Conservation (phyloP, 2,329 filamentous ascomycete species). For the Podosphaera xanthii region DNA sequence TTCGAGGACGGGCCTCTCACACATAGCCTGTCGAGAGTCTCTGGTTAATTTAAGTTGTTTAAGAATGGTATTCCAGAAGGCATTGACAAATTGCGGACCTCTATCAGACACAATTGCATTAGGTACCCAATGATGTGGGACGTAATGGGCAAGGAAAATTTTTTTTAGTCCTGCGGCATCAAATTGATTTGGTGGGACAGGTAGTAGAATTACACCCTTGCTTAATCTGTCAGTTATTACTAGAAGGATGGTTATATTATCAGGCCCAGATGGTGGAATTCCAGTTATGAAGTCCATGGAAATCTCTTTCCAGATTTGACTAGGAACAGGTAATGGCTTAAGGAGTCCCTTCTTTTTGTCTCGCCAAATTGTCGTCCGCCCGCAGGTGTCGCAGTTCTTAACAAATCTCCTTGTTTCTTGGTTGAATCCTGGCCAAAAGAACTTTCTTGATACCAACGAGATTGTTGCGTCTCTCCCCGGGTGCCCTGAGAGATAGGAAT, state of each 20-base stretch:
- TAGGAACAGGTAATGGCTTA: neutral
- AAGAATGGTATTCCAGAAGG: neutral
- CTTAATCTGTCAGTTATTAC: neutral
- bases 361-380: neutral
- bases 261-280: neutral
- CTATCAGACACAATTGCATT: neutral
- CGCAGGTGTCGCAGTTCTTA: neutral
- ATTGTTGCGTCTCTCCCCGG: neutral
- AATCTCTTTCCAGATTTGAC: constrained; percentile 1
- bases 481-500: neutral
- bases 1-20: no score
- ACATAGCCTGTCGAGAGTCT: neutral
- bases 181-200: neutral
- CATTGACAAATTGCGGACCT: neutral
- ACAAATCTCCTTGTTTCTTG: neutral
- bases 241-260: neutral
- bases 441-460: neutral
- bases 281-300: constrained; percentile 2
- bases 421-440: neutral
- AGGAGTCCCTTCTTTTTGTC: constrained; percentile 1
- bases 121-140: neutral
- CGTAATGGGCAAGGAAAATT: neutral
- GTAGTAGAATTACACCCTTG: neutral
- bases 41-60: neutral
- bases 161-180: neutral